Evolutionary conservation across 768 basidiomycete genomes (phyloP).

Genomic region (Psilocybe azurescens): DNA sequence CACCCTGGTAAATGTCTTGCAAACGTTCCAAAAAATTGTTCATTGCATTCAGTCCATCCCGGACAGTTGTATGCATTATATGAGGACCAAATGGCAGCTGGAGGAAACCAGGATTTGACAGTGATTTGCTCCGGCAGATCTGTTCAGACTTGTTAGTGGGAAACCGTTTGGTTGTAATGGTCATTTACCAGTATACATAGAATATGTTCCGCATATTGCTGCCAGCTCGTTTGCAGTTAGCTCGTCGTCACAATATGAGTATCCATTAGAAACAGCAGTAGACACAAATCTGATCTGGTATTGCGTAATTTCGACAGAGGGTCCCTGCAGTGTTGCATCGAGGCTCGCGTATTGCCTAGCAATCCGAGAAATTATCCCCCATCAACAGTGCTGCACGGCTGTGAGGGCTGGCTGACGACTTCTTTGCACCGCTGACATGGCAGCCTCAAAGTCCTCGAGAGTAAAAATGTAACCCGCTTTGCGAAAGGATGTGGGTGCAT

Average conservation of each 20-base stretch:
- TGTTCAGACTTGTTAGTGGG: conserved; percentile 13
- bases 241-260: conserved; percentile 16
- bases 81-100: no score
- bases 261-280: not conserved
- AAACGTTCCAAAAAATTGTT: no score
- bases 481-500: not conserved
- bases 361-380: conserved; percentile 18
- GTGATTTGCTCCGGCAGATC: not conserved
- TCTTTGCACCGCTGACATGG: not conserved
- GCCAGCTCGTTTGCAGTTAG: conserved; percentile 17
- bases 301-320: conserved; percentile 13
- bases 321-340: conserved; percentile 14
- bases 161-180: no score
- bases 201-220: conserved; percentile 18
- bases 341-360: conserved; percentile 13
- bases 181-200: no score
- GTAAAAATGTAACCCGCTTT: not conserved
- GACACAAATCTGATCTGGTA: conserved; percentile 10
- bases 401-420: conserved; percentile 1
- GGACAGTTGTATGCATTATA: no score
- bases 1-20: no score
- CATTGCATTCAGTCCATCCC: no score
- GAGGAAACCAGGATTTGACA: no score
- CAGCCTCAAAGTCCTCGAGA: conserved; percentile 1
- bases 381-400: conserved; percentile 18